These are phyloP conservation scores for Sclerospora graminicola DNA, from an alignment of 352 stramenopile species.

Conservation along the genomic window DNA sequence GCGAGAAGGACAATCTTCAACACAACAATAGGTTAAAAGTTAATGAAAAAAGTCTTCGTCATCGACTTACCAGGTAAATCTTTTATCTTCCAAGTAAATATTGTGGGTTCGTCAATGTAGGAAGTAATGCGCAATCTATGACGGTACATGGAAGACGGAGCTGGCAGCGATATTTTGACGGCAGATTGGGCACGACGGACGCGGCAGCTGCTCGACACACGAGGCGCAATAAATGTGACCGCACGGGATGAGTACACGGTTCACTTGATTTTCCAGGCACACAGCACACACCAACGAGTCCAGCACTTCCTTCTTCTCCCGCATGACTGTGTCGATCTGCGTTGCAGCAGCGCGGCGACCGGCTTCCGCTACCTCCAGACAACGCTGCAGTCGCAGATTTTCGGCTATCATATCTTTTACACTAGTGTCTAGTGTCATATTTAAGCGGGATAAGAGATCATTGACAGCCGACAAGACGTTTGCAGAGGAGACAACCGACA, in stretches of 20 bases:
- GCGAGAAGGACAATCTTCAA: no score
- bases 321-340: constrained; percentile 57
- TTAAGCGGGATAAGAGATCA: constrained; percentile 55
- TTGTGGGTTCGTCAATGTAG: no score
- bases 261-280: constrained; percentile 72
- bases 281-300: constrained; percentile 71
- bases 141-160: constrained; percentile 56
- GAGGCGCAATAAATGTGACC: constrained; percentile 71
- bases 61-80: no score
- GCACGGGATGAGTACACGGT: constrained; percentile 74
- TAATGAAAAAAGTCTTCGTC: no score
- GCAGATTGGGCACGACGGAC: constrained; percentile 59
- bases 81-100: no score
- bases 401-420: constrained; percentile 60
- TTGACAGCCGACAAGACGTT: constrained; percentile 73
- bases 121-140: no score
- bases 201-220: constrained; percentile 55
- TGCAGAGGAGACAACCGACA: constrained; percentile 15
- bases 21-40: no score
- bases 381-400: constrained; percentile 49
- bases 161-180: constrained; percentile 46
- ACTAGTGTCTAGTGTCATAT: constrained; percentile 52
- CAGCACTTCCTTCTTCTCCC: constrained; percentile 63
- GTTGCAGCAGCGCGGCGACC: constrained; percentile 37
- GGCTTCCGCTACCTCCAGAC: constrained; percentile 54